These are phyloP conservation scores for Candida silvicultrix DNA, from an alignment of 805 yeast species.

Conservation along the genomic window DNA sequence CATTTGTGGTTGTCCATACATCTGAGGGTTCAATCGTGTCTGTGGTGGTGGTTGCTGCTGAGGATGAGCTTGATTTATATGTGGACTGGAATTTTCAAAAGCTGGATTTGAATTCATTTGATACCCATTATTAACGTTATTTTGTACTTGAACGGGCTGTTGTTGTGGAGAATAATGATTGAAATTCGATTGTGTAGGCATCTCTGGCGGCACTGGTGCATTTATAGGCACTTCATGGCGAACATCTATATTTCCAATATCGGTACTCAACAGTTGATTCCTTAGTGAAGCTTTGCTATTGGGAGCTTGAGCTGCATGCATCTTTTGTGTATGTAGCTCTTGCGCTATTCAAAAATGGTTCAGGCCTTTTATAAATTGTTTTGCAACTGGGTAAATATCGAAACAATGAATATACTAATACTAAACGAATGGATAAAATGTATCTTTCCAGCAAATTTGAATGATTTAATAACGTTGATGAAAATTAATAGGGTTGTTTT, in stretches of 20 bases:
- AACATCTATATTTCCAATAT: slow-evolving; percentile 39
- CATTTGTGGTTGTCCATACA: slow-evolving; percentile 2
- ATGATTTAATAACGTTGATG: too few relatives aligned
- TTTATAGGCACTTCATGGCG: slow-evolving; percentile 33
- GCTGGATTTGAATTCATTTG: slow-evolving; percentile 1
- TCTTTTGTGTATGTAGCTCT: too few relatives aligned
- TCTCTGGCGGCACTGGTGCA: slow-evolving; percentile 1
- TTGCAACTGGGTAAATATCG: too few relatives aligned
- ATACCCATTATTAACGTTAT: not conserved
- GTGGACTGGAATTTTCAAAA: not conserved
- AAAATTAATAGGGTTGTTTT: too few relatives aligned
- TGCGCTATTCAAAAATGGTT: too few relatives aligned
- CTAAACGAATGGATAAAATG: too few relatives aligned
- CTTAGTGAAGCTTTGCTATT: slow-evolving; percentile 15
- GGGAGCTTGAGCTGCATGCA: slow-evolving; percentile 3
- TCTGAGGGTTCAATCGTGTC: slow-evolving; percentile 2
- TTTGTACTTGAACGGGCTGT: slow-evolving; percentile 11
- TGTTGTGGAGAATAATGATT: slow-evolving; percentile 3
- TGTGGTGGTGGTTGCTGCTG: slow-evolving; percentile 14
- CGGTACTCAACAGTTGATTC: slow-evolving; percentile 30
- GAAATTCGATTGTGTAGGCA: not conserved
- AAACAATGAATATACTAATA: too few relatives aligned
- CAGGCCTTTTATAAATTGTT: too few relatives aligned
- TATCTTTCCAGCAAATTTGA: too few relatives aligned
- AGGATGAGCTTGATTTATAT: slow-evolving; percentile 11